Conservation (phyloP, 2,329 filamentous ascomycete genomes). For the Phyllosticta ampelicida region DNA sequence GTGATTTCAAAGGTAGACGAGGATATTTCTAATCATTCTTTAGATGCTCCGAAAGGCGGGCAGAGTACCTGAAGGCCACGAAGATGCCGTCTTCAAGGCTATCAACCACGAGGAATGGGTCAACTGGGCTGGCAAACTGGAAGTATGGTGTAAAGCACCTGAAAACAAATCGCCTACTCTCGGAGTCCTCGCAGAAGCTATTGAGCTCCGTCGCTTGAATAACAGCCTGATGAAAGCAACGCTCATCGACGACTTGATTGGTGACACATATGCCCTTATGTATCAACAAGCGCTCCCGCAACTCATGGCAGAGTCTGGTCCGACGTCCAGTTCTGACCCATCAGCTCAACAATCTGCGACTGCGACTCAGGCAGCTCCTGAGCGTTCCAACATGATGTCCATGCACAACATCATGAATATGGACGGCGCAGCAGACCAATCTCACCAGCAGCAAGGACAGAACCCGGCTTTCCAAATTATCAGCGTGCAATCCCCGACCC, state of each 20-base stretch:
- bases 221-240: conserved; percentile 75
- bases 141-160: conserved; percentile 45
- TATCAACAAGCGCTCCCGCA: conserved; percentile 56
- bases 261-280: conserved; percentile 73
- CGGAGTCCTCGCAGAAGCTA: conserved; percentile 53
- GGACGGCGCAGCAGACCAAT: conserved; percentile 16
- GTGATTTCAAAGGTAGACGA: conserved; percentile 16
- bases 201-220: conserved; percentile 70
- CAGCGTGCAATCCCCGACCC: conserved; percentile 14
- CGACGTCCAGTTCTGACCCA: conserved; percentile 10
- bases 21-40: conserved; percentile 12
- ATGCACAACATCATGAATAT: conserved; percentile 24
- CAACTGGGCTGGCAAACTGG: conserved; percentile 46
- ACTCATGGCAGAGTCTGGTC: conserved; percentile 40
- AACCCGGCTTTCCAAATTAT: neutral
- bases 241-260: conserved; percentile 85
- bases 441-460: neutral
- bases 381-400: conserved; percentile 16
- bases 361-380: conserved; percentile 9
- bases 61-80: conserved; percentile 48
- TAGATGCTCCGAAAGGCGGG: conserved; percentile 46
- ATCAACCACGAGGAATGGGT: conserved; percentile 56
- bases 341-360: conserved; percentile 12
- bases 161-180: conserved; percentile 40
- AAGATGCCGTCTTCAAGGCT: conserved; percentile 54